Evolutionary conservation across 73 alveolate genomes (phyloP).

Genomic region (Breviolum minutum): DNA sequence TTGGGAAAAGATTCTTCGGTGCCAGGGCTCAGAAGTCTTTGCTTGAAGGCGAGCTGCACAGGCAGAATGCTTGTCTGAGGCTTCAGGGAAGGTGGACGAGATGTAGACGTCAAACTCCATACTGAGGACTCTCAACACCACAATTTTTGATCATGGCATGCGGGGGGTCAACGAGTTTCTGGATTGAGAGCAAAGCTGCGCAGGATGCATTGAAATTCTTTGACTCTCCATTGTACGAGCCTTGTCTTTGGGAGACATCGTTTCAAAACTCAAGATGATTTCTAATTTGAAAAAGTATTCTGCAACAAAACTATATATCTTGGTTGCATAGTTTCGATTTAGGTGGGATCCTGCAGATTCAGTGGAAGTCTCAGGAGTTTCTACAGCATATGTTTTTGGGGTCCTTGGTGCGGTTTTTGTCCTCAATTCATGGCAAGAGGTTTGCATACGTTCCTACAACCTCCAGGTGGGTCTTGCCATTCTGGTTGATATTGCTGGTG

Average conservation of each 20-base stretch:
- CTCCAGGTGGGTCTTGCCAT: conserved; percentile 4
- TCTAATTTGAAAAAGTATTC: not conserved
- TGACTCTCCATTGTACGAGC: not conserved
- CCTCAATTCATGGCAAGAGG: not conserved
- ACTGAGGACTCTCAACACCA: conserved; percentile 11
- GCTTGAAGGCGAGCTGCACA: not conserved
- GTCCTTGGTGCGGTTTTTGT: not conserved
- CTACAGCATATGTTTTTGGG: not conserved
- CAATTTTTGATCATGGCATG: not conserved
- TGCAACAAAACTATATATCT: no score
- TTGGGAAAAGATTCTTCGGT: conserved; percentile 35
- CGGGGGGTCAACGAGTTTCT: not conserved
- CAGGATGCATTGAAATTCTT: conserved; percentile 43
- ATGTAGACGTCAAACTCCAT: not conserved
- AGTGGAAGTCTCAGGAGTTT: not conserved
- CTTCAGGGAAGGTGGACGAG: not conserved
- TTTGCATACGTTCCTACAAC: no score
- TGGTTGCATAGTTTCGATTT: not conserved
- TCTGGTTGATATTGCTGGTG: conserved; percentile 46
- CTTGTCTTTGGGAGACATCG: not conserved
- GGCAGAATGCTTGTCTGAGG: not conserved
- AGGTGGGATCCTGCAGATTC: not conserved
- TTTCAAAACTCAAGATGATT: not conserved
- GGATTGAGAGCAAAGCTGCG: not conserved
- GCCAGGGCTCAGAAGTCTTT: not conserved